Conservation (phyloP, 2,329 filamentous ascomycete genomes). For the Fusarium napiforme region DNA sequence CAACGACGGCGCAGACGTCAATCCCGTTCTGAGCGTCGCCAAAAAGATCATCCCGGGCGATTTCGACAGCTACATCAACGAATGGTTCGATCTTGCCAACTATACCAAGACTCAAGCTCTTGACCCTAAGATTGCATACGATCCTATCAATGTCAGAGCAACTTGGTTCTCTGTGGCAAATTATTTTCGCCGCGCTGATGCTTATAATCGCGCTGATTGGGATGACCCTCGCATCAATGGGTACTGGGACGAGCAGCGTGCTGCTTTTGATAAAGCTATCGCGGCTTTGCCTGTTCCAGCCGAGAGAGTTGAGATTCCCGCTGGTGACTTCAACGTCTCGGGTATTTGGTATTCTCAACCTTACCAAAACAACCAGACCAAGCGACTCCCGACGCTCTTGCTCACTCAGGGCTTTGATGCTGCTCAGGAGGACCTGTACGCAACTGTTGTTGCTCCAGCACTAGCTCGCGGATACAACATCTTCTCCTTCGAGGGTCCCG, state of each 20-base stretch:
- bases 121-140: conserved; percentile 27
- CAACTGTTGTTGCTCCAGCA: conserved; percentile 4
- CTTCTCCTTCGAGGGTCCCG: conserved; percentile 24
- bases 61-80: conserved; percentile 38
- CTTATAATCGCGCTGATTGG: conserved; percentile 55
- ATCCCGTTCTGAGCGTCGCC: conserved; percentile 47
- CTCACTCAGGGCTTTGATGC: conserved; percentile 23
- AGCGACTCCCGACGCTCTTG: conserved; percentile 2
- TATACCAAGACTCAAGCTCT: conserved; percentile 28
- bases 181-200: conserved; percentile 57
- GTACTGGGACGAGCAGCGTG: conserved; percentile 51
- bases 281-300: conserved; percentile 50
- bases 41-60: conserved; percentile 39
- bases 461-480: conserved; percentile 22
- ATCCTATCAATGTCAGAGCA: conserved; percentile 41
- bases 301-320: conserved; percentile 47
- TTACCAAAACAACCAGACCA: not conserved
- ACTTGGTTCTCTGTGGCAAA: conserved; percentile 52
- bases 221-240: conserved; percentile 53
- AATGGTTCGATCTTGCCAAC: conserved; percentile 41
- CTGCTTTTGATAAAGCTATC: conserved; percentile 54
- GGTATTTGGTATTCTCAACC: conserved; percentile 49
- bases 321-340: conserved; percentile 47
- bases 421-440: conserved; percentile 28
- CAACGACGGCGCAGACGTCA: conserved; percentile 38